phyloP scores from a whole-genome alignment of 73 alveolate genomes.

The Loxodes magnus region DNA sequence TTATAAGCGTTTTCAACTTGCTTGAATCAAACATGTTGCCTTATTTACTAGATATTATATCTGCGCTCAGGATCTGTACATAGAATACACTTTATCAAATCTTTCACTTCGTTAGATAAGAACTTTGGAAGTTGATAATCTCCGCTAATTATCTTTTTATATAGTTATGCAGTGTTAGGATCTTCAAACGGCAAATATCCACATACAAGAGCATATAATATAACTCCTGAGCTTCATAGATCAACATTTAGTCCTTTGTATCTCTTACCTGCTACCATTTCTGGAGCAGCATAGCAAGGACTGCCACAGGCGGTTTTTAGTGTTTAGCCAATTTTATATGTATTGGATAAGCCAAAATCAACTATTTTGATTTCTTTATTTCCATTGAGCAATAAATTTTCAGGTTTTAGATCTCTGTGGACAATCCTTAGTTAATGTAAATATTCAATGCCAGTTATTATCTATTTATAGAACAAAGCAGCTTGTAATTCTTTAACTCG shows the following conservation, averaged over 20 bases:
- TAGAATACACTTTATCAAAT: conserved; percentile 43
- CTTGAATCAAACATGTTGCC: conserved; percentile 62
- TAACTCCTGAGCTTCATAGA: conserved; percentile 52
- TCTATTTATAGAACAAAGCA: too few species aligned
- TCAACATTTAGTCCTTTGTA: conserved; percentile 46
- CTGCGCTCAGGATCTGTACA: conserved; percentile 64
- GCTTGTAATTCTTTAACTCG: too few species aligned
- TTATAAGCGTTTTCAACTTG: too few species aligned
- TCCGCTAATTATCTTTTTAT: conserved; percentile 48
- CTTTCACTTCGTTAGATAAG: conserved; percentile 37
- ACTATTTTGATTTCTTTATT: too few species aligned
- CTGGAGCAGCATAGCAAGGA: conserved; percentile 40
- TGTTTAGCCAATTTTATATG: too few species aligned
- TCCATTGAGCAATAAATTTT: too few species aligned
- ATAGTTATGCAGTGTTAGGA: conserved; percentile 36
- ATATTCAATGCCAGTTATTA: too few species aligned
- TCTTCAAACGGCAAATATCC: too few species aligned
- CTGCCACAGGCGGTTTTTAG: conserved; percentile 25
- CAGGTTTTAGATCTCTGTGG: too few species aligned
- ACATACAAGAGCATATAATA: too few species aligned
- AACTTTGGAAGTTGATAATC: conserved; percentile 43
- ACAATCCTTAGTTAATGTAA: too few species aligned
- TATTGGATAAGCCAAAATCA: too few species aligned
- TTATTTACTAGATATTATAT: conserved; percentile 36
- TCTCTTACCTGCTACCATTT: conserved; percentile 37